Evolutionary conservation across 176 grass and related monocot species (phyloP).

Genomic region (Hordeum vulgare): DNA sequence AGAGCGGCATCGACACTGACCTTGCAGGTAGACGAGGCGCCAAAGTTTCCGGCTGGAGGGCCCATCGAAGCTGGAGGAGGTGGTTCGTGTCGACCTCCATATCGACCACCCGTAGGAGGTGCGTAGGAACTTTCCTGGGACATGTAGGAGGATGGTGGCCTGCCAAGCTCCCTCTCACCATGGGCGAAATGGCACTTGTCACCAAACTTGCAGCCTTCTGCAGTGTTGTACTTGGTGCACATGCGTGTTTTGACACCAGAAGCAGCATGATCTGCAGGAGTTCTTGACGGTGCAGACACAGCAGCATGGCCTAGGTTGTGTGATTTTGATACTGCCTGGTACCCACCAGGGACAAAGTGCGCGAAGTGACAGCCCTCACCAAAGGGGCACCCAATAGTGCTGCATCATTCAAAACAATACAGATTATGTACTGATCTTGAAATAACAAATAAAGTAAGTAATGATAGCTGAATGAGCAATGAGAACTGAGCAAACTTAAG

Average conservation of each 20-base stretch:
- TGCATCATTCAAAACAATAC: conserved; percentile 38
- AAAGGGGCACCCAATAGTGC: conserved; percentile 81
- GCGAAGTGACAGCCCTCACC: conserved; percentile 81
- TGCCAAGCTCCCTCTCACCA: conserved; percentile 73
- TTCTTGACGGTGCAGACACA: conserved; percentile 42
- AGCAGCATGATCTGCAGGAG: conserved; percentile 27
- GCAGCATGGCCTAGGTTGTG: conserved; percentile 49
- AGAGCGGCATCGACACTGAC: conserved; percentile 86
- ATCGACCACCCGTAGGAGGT: conserved; percentile 46
- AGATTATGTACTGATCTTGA: conserved; percentile 3
- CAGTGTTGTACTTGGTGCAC: conserved; percentile 89
- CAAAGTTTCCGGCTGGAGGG: conserved; percentile 58
- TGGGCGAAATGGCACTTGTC: conserved; percentile 86
- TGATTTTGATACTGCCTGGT: conserved; percentile 59
- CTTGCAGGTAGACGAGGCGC: conserved; percentile 78
- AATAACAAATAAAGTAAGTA: not conserved
- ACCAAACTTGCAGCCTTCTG: conserved; percentile 79
- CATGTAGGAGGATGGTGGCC: conserved; percentile 12
- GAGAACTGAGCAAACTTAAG: not conserved
- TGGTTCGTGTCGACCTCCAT: conserved; percentile 36
- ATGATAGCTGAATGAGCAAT: not conserved
- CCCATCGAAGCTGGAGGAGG: conserved; percentile 20
- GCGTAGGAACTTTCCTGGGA: conserved; percentile 37
- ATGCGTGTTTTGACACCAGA: conserved; percentile 58
- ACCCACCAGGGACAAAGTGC: conserved; percentile 72